Evolutionary conservation across 257 asterid genomes (phyloP).

Genomic region (Lavandula angustifolia): DNA sequence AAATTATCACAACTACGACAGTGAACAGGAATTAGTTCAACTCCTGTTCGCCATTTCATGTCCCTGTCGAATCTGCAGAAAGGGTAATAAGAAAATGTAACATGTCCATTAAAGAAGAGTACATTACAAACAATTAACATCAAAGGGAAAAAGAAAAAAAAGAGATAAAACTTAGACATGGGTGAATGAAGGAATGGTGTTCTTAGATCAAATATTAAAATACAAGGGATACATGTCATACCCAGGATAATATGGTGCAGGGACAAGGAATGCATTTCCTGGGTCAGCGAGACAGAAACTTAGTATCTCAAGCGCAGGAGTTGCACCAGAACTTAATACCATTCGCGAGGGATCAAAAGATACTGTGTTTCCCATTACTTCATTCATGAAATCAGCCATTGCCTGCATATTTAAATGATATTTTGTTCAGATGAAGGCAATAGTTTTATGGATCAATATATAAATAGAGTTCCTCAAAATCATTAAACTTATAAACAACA

Average conservation of each 20-base stretch:
- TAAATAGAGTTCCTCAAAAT: background rate
- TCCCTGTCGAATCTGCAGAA: constrained; percentile 84
- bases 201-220: constrained; percentile 15
- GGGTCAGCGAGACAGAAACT: constrained; percentile 90
- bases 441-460: background rate
- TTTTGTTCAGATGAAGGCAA: constrained; percentile 28
- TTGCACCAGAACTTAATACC: constrained; percentile 82
- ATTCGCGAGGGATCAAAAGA: constrained; percentile 72
- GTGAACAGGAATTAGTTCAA: constrained; percentile 85
- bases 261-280: constrained; percentile 92
- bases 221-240: constrained; percentile 29
- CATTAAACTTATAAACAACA: constrained; percentile 2
- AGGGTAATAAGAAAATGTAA: constrained; percentile 26
- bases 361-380: constrained; percentile 65
- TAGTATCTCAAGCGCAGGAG: constrained; percentile 87
- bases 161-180: background rate
- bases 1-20: constrained; percentile 90
- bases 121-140: background rate
- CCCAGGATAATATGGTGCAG: constrained; percentile 98
- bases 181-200: constrained; percentile 16
- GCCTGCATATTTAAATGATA: constrained; percentile 52
- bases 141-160: constrained; percentile 20
- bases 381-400: constrained; percentile 86
- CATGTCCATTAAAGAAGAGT: constrained; percentile 11
- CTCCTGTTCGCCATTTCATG: constrained; percentile 86